Conservation (phyloP, 2,329 filamentous ascomycete genomes). For the Passalora sequoiae region DNA sequence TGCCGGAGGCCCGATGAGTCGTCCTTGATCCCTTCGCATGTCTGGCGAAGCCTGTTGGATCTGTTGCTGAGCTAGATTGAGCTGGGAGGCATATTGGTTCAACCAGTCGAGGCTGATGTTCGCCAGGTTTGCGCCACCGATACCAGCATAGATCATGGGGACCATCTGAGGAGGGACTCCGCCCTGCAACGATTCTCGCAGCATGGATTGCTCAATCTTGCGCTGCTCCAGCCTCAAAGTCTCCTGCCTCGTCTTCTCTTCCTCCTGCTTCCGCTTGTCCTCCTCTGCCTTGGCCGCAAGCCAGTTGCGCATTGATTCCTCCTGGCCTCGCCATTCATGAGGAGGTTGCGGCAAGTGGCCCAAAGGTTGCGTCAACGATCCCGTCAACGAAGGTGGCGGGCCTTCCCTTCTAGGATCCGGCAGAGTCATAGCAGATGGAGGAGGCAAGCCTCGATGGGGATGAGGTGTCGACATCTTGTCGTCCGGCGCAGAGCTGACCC, state of each 20-base stretch:
- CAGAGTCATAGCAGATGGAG: conserved; percentile 49
- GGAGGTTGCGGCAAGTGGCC: conserved; percentile 41
- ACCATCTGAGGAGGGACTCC: conserved; percentile 49
- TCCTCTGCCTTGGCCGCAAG: conserved; percentile 48
- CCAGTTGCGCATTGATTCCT: conserved; percentile 51
- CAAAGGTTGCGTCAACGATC: conserved; percentile 35
- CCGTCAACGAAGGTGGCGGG: conserved; percentile 36
- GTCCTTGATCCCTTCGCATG: conserved; percentile 35
- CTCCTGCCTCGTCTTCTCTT: conserved; percentile 51
- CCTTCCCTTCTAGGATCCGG: conserved; percentile 42
- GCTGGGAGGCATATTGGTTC: conserved; percentile 46
- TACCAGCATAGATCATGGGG: conserved; percentile 51
- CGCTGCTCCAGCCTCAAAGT: conserved; percentile 47
- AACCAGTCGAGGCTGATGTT: conserved; percentile 48
- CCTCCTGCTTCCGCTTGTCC: conserved; percentile 50
- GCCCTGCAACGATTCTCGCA: conserved; percentile 49
- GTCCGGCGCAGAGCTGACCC: conserved; percentile 35
- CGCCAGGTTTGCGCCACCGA: conserved; percentile 45
- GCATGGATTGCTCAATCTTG: conserved; percentile 49
- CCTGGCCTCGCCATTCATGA: conserved; percentile 46
- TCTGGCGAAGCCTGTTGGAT: conserved; percentile 37
- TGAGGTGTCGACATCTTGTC: conserved; percentile 48
- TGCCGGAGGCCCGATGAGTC: conserved; percentile 38
- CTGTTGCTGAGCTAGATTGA: conserved; percentile 35
- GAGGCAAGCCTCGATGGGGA: conserved; percentile 51